These are phyloP conservation scores for Tricholoma saponaceum DNA, from an alignment of 768 basidiomycete species.

Conservation along the genomic window DNA sequence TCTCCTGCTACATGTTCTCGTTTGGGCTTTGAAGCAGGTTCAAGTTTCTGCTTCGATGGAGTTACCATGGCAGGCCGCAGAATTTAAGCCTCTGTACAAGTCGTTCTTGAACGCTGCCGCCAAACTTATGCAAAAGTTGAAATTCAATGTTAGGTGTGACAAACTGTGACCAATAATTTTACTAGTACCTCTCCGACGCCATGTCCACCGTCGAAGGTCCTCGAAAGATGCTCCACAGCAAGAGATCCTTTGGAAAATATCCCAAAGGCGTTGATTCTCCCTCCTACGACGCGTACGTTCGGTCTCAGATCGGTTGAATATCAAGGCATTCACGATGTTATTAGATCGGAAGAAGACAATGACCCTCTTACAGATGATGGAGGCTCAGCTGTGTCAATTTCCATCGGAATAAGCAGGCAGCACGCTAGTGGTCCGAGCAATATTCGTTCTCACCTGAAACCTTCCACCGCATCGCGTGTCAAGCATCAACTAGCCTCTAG, in stretches of 20 bases:
- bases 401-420: slow-evolving; percentile 22
- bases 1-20: background rate
- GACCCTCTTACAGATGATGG: slow-evolving; percentile 80
- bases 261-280: slow-evolving; percentile 63
- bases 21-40: background rate
- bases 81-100: too few relatives aligned
- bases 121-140: too few relatives aligned
- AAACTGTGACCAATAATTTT: slow-evolving; percentile 10
- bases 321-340: slow-evolving; percentile 15
- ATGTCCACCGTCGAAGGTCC: slow-evolving; percentile 25
- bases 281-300: slow-evolving; percentile 64
- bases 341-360: slow-evolving; percentile 83
- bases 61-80: background rate
- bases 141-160: background rate
- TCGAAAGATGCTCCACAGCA: slow-evolving; percentile 45
- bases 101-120: too few relatives aligned
- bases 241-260: slow-evolving; percentile 70
- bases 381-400: slow-evolving; percentile 46
- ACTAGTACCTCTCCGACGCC: slow-evolving; percentile 7
- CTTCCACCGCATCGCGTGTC: slow-evolving; percentile 20
- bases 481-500: slow-evolving; percentile 54
- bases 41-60: background rate
- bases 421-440: slow-evolving; percentile 20
- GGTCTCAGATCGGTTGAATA: background rate
- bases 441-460: slow-evolving; percentile 29